Conservation (phyloP, 2,329 filamentous ascomycete species). For the Pestalotiopsis sp. region DNA sequence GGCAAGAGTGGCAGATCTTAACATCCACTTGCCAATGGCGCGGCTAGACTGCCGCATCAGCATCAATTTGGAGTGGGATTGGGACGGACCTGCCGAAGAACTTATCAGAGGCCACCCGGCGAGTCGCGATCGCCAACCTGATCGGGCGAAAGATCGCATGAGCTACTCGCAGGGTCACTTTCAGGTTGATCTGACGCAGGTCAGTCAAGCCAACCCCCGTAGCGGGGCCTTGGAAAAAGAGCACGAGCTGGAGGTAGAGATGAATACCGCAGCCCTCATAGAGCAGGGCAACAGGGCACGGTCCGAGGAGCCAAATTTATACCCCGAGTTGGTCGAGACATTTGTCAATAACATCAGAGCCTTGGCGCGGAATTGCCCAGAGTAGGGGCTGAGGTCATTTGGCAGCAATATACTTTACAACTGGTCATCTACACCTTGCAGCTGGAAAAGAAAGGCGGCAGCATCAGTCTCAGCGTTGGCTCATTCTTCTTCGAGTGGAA, state of each 20-base stretch:
- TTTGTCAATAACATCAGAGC: constrained; percentile 74
- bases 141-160: constrained; percentile 85
- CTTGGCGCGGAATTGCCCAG: constrained; percentile 40
- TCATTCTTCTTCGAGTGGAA: neutral
- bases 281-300: constrained; percentile 64
- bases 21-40: constrained; percentile 76
- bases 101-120: constrained; percentile 43
- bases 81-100: constrained; percentile 67
- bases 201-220: constrained; percentile 55
- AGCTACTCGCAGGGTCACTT: constrained; percentile 89
- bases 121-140: constrained; percentile 45
- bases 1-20: constrained; percentile 82
- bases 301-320: constrained; percentile 56
- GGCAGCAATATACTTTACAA: neutral
- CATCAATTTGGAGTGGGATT: constrained; percentile 92
- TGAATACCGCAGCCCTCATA: constrained; percentile 64
- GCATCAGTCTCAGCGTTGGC: neutral
- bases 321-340: constrained; percentile 69
- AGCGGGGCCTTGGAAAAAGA: constrained; percentile 57
- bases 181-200: constrained; percentile 91
- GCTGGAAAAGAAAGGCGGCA: neutral
- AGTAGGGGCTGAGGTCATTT: neutral
- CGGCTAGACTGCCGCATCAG: constrained; percentile 91
- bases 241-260: constrained; percentile 81
- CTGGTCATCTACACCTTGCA: neutral